Conservation (phyloP, 179 eudicot genomes). For the Drosera spatulata region DNA sequence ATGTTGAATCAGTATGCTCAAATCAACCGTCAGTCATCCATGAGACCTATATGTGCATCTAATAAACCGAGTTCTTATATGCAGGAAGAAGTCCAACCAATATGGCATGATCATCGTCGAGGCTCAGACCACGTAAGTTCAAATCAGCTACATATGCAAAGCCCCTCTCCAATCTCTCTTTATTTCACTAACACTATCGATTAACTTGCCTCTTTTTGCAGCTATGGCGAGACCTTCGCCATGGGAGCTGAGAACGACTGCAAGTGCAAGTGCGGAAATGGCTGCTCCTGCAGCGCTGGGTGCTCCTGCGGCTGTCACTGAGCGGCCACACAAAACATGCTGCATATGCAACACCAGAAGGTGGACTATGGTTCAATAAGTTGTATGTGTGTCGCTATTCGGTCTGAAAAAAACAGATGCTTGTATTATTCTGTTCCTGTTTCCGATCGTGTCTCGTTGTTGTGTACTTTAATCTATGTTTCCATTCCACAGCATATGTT, state of each 20-base stretch:
- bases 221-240: conserved; percentile 20
- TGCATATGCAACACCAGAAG: neutral
- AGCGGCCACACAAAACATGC: conserved; percentile 2
- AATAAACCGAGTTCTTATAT: neutral
- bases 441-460: too few species aligned
- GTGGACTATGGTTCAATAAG: neutral
- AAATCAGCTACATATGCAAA: too few species aligned
- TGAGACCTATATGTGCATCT: neutral
- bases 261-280: conserved; percentile 47
- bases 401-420: too few species aligned
- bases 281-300: conserved; percentile 35
- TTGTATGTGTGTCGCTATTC: too few species aligned
- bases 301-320: conserved; percentile 48
- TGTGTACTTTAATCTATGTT: too few species aligned
- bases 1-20: too few species aligned
- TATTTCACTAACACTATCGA: too few species aligned
- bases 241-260: conserved; percentile 41
- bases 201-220: conserved; percentile 9
- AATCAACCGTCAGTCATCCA: too few species aligned
- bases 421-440: too few species aligned
- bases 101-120: conserved; percentile 5
- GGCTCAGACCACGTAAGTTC: conserved; percentile 4
- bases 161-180: too few species aligned
- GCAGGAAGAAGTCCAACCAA: conserved; percentile 23
- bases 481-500: too few species aligned